These are phyloP conservation scores for Pichia kudriavzevii DNA, from an alignment of 1,139 yeast species.

Conservation along the genomic window DNA sequence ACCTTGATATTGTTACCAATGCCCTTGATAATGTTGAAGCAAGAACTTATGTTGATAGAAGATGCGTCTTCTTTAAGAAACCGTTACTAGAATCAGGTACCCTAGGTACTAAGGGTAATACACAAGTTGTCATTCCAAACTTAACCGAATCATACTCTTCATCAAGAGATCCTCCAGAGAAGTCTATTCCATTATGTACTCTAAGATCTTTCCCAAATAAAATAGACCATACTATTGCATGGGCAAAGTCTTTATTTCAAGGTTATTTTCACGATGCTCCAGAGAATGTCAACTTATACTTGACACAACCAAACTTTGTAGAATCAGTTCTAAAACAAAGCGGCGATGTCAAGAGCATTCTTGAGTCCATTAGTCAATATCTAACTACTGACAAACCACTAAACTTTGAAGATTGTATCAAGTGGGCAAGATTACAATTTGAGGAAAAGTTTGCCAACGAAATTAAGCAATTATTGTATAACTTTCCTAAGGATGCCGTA, in stretches of 20 bases:
- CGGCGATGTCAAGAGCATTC: conserved; percentile 82
- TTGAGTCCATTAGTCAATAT: conserved; percentile 68
- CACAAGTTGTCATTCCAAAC: conserved; percentile 90
- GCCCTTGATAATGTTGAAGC: conserved; percentile 98
- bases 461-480: conserved; percentile 79
- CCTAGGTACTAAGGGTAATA: conserved; percentile 95
- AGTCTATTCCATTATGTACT: conserved; percentile 94
- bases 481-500: conserved; percentile 89
- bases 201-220: conserved; percentile 95
- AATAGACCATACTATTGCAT: conserved; percentile 97
- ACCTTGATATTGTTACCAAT: conserved; percentile 82
- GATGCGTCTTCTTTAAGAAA: conserved; percentile 88
- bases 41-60: conserved; percentile 93
- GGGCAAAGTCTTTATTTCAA: conserved; percentile 95
- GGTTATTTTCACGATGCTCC: conserved; percentile 89
- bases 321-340: conserved; percentile 86
- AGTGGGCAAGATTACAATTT: conserved; percentile 90
- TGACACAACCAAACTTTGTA: conserved; percentile 87
- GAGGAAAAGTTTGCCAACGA: conserved; percentile 80
- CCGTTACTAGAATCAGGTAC: conserved; percentile 95
- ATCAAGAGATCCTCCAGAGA: conserved; percentile 97
- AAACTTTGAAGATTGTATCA: conserved; percentile 85
- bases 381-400: conserved; percentile 71
- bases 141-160: conserved; percentile 93
- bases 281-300: conserved; percentile 83